These are phyloP conservation scores for Coemansia sp. DNA, from an alignment of 192 early-diverging fungal genomes.

Conservation along the genomic window DNA sequence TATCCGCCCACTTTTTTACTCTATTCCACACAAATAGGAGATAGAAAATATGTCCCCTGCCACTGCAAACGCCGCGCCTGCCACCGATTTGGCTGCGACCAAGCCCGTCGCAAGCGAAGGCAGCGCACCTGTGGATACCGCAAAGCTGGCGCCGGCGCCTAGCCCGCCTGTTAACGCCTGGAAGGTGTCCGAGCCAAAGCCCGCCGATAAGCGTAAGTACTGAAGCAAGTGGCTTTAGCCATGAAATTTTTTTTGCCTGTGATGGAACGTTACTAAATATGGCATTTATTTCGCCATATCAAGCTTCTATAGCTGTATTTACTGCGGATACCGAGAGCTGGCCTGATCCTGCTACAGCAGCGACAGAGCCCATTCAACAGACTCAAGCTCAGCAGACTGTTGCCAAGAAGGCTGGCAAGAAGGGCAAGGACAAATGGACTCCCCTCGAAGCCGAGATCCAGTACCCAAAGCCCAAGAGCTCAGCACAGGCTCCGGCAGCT, in stretches of 20 bases:
- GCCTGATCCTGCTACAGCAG: conserved; percentile 56
- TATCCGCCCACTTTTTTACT: not conserved
- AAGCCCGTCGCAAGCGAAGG: conserved; percentile 9
- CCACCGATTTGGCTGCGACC: conserved; percentile 10
- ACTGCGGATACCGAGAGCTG: conserved; percentile 43
- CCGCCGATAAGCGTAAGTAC: conserved; percentile 37
- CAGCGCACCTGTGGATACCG: conserved; percentile 8
- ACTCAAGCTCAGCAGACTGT: conserved; percentile 7
- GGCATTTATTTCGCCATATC: not conserved
- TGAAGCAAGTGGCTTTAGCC: not conserved
- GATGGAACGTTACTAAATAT: not conserved
- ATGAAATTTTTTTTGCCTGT: not conserved
- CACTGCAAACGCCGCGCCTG: conserved; percentile 19
- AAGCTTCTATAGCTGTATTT: conserved; percentile 17
- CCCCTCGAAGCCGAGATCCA: conserved; percentile 51
- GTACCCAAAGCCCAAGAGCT: conserved; percentile 46
- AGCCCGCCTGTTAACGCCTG: conserved; percentile 53
- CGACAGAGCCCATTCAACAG: conserved; percentile 19
- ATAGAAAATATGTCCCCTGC: conserved; percentile 27
- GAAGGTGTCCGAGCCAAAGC: conserved; percentile 50
- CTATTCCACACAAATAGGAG: conserved; percentile 5
- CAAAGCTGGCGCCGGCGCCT: conserved; percentile 15
- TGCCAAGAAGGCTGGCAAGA: conserved; percentile 34
- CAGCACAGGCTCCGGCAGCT: conserved; percentile 19
- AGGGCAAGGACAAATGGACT: conserved; percentile 55